Conservation (phyloP, 106 monocot genomes). For the Hemerocallis citrina region DNA sequence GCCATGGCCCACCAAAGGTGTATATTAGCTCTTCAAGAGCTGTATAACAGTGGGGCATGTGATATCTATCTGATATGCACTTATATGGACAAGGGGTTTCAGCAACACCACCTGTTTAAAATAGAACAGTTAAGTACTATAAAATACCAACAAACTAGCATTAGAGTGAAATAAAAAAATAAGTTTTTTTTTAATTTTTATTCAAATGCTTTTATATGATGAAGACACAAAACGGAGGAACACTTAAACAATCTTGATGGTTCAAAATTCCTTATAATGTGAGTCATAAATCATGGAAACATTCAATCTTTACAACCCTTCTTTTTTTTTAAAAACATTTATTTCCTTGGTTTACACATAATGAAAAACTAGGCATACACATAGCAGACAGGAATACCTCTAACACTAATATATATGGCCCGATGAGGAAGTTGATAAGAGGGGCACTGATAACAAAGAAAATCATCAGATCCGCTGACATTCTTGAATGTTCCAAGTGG, state of each 20-base stretch:
- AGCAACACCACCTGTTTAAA: conserved; percentile 73
- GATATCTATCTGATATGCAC: conserved; percentile 88
- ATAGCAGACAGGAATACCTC: conserved; percentile 41
- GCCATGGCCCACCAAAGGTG: conserved; percentile 98
- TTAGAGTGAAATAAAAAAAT: background rate
- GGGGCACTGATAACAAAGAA: conserved; percentile 71
- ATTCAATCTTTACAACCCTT: too few relatives aligned
- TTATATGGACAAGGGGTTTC: conserved; percentile 84
- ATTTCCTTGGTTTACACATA: background rate
- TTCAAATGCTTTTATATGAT: background rate
- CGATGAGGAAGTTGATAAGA: conserved; percentile 72
- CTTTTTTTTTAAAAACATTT: too few relatives aligned
- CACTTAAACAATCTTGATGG: background rate
- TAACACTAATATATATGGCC: conserved; percentile 57
- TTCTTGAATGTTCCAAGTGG: conserved; percentile 94
- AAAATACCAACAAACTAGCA: background rate
- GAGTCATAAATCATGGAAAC: too few relatives aligned
- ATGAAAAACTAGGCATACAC: background rate
- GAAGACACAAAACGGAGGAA: background rate
- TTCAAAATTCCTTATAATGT: too few relatives aligned
- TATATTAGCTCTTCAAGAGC: conserved; percentile 93
- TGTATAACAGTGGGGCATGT: conserved; percentile 97
- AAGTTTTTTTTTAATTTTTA: background rate
- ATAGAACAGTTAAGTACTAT: background rate
- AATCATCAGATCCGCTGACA: conserved; percentile 70